These are phyloP conservation scores for Lachnellula hyalina DNA, from an alignment of 2,329 filamentous ascomycete species.

Conservation along the genomic window DNA sequence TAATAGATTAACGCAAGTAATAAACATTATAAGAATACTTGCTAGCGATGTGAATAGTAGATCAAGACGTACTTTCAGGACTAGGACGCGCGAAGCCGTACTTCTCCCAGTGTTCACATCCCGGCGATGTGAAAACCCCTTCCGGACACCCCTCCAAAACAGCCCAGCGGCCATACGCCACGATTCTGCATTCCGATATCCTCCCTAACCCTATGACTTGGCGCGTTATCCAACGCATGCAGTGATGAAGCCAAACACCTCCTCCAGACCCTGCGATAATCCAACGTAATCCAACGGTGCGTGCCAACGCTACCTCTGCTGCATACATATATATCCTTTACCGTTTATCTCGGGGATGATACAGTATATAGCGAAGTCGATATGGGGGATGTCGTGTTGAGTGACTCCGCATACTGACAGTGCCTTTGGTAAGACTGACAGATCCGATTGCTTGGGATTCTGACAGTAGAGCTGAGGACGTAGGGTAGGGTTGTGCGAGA, in stretches of 20 bases:
- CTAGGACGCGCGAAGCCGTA: background rate
- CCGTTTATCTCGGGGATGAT: background rate
- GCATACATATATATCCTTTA: background rate
- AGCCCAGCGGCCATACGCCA: background rate
- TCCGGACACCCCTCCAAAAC: background rate
- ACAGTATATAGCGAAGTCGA: background rate
- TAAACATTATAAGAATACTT: too few relatives aligned
- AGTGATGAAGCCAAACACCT: background rate
- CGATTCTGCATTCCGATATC: background rate
- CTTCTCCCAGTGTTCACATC: background rate
- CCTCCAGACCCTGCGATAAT: background rate
- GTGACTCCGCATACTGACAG: background rate
- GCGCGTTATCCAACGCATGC: background rate
- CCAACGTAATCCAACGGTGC: background rate
- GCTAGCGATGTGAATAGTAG: too few relatives aligned
- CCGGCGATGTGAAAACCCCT: background rate
- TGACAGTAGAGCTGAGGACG: background rate
- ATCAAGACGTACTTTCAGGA: background rate
- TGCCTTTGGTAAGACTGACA: background rate
- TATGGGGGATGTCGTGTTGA: background rate
- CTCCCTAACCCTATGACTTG: background rate
- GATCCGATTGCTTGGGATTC: background rate
- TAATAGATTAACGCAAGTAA: too few relatives aligned
- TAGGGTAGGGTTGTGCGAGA: background rate
- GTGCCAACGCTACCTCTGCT: background rate